These are phyloP conservation scores for Dactylis glomerata DNA, from an alignment of 176 grass and related monocot genomes.

Conservation along the genomic window DNA sequence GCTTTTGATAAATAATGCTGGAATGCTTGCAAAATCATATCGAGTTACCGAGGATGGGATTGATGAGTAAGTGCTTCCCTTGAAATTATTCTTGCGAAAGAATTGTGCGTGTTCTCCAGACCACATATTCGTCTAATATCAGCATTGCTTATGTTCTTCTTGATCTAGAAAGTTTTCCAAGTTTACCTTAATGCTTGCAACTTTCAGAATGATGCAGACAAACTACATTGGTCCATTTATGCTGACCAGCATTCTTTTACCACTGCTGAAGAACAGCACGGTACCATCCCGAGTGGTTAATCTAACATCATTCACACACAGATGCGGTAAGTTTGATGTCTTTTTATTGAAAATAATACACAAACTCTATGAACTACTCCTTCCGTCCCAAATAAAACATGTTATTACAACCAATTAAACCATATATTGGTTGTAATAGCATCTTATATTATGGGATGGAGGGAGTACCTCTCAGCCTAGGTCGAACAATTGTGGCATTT, in stretches of 20 bases:
- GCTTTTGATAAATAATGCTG: constrained; percentile 92
- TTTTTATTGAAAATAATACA: neutral
- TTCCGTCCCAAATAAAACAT: too few species aligned
- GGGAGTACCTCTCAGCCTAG: neutral
- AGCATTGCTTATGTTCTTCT: neutral
- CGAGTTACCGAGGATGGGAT: constrained; percentile 63
- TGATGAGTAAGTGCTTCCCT: constrained; percentile 61
- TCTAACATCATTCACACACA: constrained; percentile 93
- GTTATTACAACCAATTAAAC: too few species aligned
- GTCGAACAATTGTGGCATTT: neutral
- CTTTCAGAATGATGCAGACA: constrained; percentile 76
- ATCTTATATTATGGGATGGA: too few species aligned
- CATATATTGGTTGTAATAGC: too few species aligned
- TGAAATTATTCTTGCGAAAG: neutral
- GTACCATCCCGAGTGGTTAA: constrained; percentile 73
- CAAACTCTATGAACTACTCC: neutral
- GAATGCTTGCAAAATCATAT: constrained; percentile 71
- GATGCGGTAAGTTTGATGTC: constrained; percentile 58
- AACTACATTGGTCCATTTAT: constrained; percentile 89
- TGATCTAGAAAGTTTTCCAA: neutral
- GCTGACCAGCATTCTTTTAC: constrained; percentile 69
- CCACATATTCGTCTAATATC: constrained; percentile 10
- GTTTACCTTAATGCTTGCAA: constrained; percentile 1
- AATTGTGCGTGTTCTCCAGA: neutral
- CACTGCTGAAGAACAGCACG: constrained; percentile 75